A percentile compares a stretch with the other conserved stretches of the same genome.
These are phyloP conservation scores for Aspergillus hiratsukae DNA, from an alignment of 2,329 filamentous ascomycete genomes.

Conservation along the genomic window DNA sequence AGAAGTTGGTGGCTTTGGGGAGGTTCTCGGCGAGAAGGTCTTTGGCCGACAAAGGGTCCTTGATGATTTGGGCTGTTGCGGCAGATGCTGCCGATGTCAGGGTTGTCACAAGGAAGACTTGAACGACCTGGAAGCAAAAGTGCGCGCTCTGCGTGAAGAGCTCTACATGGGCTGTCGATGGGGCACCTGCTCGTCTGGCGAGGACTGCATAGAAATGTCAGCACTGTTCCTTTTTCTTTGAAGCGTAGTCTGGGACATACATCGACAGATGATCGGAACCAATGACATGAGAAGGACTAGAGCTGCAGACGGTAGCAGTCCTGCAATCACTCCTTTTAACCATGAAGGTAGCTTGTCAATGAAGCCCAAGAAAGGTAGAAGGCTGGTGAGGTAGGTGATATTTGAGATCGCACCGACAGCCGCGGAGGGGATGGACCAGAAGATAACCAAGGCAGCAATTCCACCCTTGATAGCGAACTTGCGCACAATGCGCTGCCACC, in stretches of 20 bases:
- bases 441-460: conserved; percentile 73
- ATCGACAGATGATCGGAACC: conserved; percentile 74
- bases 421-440: conserved; percentile 74
- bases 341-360: conserved; percentile 64
- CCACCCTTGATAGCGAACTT: conserved; percentile 64
- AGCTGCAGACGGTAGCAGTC: conserved; percentile 74
- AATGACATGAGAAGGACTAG: conserved; percentile 81
- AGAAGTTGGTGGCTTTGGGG: conserved; percentile 87
- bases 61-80: conserved; percentile 60
- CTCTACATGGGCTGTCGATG: conserved; percentile 74
- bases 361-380: conserved; percentile 63
- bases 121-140: conserved; percentile 68
- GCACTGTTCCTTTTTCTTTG: background rate
- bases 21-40: conserved; percentile 67
- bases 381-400: conserved; percentile 59
- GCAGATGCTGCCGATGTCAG: conserved; percentile 75
- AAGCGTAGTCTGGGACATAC: conserved; percentile 42
- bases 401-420: conserved; percentile 86
- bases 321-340: conserved; percentile 76
- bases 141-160: conserved; percentile 87
- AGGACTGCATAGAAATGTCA: conserved; percentile 49
- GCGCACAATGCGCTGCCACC: conserved; percentile 77
- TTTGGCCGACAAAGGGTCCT: conserved; percentile 61
- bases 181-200: conserved; percentile 74
- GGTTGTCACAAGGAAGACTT: conserved; percentile 86